Evolutionary conservation across 768 basidiomycete genomes (phyloP).

Genomic region (Phylloporus rhodoxanthus): DNA sequence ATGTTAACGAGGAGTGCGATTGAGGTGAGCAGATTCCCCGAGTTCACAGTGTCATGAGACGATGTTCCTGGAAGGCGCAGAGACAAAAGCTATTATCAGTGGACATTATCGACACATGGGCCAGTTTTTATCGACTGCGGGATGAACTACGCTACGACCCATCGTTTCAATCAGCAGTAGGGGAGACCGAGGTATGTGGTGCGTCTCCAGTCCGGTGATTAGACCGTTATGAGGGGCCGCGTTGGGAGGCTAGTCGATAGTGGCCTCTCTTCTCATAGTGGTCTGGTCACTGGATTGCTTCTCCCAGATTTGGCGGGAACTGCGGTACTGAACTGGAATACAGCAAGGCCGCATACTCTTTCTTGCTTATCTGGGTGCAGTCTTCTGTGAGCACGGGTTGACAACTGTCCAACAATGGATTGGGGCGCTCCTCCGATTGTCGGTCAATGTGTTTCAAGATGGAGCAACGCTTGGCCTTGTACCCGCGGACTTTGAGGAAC

Average conservation of each 20-base stretch:
- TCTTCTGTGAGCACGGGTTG: constrained; percentile 51
- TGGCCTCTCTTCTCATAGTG: too few species aligned
- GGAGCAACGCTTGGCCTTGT: constrained; percentile 12
- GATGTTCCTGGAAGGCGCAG: constrained; percentile 22
- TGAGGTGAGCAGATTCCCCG: constrained; percentile 37
- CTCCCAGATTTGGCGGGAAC: constrained; percentile 7
- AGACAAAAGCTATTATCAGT: constrained; percentile 27
- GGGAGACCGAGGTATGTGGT: constrained; percentile 36
- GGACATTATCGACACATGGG: constrained; percentile 34
- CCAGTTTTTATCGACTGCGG: constrained; percentile 33
- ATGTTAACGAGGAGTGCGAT: constrained; percentile 45
- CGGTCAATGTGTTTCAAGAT: constrained; percentile 16
- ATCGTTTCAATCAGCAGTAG: constrained; percentile 21
- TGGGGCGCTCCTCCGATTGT: constrained; percentile 32
- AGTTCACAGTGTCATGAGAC: constrained; percentile 15
- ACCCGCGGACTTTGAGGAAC: constrained; percentile 24
- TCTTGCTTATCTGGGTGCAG: constrained; percentile 61
- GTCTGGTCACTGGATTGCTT: too few species aligned
- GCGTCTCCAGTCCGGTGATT: constrained; percentile 1
- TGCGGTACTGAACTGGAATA: constrained; percentile 13
- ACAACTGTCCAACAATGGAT: constrained; percentile 54
- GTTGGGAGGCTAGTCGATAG: too few species aligned
- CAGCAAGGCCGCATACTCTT: constrained; percentile 57
- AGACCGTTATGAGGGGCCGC: too few species aligned
- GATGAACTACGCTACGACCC: constrained; percentile 31